phyloP scores from a whole-genome alignment of 129 eudicot species.

The Pulicaria dysenterica region DNA sequence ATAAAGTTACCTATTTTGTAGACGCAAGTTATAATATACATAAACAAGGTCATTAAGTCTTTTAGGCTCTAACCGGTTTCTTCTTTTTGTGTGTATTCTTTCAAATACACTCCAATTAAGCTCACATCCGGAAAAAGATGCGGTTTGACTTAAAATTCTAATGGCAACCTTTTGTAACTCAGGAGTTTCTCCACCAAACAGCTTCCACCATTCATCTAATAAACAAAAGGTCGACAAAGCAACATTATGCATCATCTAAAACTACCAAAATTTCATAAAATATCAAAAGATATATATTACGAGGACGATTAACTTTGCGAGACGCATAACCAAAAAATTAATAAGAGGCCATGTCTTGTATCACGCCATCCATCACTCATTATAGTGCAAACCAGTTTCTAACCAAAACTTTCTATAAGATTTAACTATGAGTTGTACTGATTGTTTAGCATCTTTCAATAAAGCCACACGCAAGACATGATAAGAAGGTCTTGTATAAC shows the following conservation, averaged over 20 bases:
- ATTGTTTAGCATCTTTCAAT: too few relatives aligned
- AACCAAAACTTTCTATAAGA: not conserved
- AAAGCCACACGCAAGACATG: constrained; percentile 7
- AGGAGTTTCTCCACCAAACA: not conserved
- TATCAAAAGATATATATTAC: too few relatives aligned
- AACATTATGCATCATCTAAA: too few relatives aligned
- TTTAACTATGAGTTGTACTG: too few relatives aligned
- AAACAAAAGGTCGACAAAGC: too few relatives aligned
- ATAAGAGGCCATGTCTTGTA: too few relatives aligned
- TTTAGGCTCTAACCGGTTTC: not conserved
- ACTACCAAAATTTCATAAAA: too few relatives aligned
- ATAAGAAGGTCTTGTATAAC: constrained; percentile 12
- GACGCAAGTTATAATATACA: not conserved
- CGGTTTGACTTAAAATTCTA: not conserved
- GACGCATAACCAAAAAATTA: too few relatives aligned
- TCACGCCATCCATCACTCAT: too few relatives aligned
- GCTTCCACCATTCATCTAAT: not conserved
- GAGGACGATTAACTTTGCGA: too few relatives aligned
- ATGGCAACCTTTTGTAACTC: not conserved
- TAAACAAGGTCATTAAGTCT: not conserved
- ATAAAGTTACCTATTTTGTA: not conserved
- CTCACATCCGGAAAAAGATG: not conserved
- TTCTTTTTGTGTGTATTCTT: not conserved
- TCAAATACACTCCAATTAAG: not conserved
- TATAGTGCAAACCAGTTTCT: not conserved